Evolutionary conservation across 1,284 basidiomycete species (phyloP).

Genomic region (Butyriboletus regius): DNA sequence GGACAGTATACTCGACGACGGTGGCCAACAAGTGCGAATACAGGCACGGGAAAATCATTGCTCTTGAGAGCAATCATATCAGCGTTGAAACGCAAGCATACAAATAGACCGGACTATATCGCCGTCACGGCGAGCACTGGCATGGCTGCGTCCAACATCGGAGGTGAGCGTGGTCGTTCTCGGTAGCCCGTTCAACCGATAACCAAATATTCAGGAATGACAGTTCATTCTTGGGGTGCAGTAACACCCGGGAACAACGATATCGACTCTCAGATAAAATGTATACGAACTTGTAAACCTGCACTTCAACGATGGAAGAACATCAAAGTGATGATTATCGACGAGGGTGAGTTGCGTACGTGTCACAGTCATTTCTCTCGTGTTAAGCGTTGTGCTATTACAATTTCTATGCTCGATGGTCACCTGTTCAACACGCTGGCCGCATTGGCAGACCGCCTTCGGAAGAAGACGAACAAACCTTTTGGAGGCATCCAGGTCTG

Average conservation of each 20-base stretch:
- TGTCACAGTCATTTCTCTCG: neutral
- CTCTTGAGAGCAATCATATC: conserved; percentile 68
- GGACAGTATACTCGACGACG: neutral
- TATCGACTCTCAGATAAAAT: conserved; percentile 52
- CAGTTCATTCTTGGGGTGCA: conserved; percentile 75
- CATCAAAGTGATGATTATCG: conserved; percentile 70
- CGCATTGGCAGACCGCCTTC: conserved; percentile 38
- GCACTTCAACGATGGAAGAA: conserved; percentile 55
- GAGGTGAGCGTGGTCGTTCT: conserved; percentile 40
- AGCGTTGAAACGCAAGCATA: conserved; percentile 61
- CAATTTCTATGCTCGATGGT: conserved; percentile 82
- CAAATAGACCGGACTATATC: conserved; percentile 49
- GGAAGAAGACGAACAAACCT: conserved; percentile 55
- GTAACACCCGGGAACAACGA: conserved; percentile 59
- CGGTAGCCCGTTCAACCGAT: neutral
- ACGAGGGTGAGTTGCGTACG: conserved; percentile 53
- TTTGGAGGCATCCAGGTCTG: conserved; percentile 80
- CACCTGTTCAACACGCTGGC: conserved; percentile 65
- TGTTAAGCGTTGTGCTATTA: neutral
- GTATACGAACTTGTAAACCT: conserved; percentile 48
- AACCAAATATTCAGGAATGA: conserved; percentile 36
- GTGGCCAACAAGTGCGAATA: neutral
- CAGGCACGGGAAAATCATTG: conserved; percentile 76
- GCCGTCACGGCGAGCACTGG: conserved; percentile 65
- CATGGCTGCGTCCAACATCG: conserved; percentile 78